Evolutionary conservation across 2,329 filamentous ascomycete species (phyloP), one percentile per base, ranked within the genome.

Genomic region (Mariannaea elegans): DNA sequence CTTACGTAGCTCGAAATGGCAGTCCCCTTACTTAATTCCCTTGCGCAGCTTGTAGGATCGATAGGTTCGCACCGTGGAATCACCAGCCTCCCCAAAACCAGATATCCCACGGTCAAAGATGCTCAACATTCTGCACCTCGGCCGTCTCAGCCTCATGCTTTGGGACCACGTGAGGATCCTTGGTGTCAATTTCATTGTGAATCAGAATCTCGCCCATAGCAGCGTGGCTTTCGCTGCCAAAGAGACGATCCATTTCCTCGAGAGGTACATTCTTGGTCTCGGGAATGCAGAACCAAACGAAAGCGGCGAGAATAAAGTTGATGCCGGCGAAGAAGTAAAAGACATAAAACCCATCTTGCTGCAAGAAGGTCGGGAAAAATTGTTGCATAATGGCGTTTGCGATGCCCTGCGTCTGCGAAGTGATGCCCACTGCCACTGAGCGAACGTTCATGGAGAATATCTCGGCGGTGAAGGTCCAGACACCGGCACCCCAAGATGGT

Each of bases 381-480:
- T 89, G 87, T 71, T 89, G 84, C 66, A 89, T 84, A 64, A 89
- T 84, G 45, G 82, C 81, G 72, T 89, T 88, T 67, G 85, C 85
- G 47, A 89, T 82, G 70, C 89, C 84, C 62, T 85, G 83, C 59
- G 79, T 83, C 23, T 65, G 63, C 7, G 50, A 44, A 6, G 57
- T 50, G 58, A 65, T 64, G 46, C 86, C 87, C 2, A 90, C 86
- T 8, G 87, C 88, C 71, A 90, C 87, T 3, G 87, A 86, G 53
- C 88, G 85, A n/a, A 90, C 84, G 72, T 90, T 90, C 84, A 89
- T 88, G 49, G 82, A 85, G 23, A 65, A 64, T 14, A 65, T 50
- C 9, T 65, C 87, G 0, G 85, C 81, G 0, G 87, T 90, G 83
- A 84, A 90, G 69, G 90, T 90, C 87, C 88, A 90, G 4, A 85